These are phyloP conservation scores for Austroboletus eburneus DNA, from an alignment of 768 basidiomycete genomes.

Conservation along the genomic window DNA sequence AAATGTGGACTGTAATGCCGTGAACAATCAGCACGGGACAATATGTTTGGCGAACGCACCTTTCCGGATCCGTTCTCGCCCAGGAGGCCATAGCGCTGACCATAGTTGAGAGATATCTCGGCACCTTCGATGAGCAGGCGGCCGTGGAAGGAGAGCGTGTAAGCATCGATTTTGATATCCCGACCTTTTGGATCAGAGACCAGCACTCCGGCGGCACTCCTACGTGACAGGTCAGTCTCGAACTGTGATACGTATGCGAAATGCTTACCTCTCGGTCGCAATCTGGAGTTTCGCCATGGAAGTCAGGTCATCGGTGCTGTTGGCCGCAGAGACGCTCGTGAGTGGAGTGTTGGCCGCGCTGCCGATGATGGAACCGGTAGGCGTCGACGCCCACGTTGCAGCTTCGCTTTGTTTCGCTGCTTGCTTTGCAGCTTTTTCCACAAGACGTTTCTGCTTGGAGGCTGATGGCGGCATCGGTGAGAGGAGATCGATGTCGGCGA, in stretches of 20 bases:
- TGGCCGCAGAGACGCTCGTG: conserved; percentile 77
- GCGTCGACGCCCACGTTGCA: conserved; percentile 51
- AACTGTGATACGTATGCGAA: not conserved
- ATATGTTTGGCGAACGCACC: conserved; percentile 42
- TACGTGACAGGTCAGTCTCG: conserved; percentile 28
- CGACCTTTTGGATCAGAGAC: conserved; percentile 89
- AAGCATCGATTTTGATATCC: conserved; percentile 96
- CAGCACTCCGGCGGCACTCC: conserved; percentile 89
- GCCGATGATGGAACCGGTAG: conserved; percentile 61
- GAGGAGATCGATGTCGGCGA: conserved; percentile 25
- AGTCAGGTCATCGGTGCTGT: conserved; percentile 72
- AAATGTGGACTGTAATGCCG: conserved; percentile 74
- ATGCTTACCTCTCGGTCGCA: conserved; percentile 79
- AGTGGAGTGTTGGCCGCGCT: conserved; percentile 72
- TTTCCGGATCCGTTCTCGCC: conserved; percentile 99
- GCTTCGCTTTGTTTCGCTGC: conserved; percentile 49
- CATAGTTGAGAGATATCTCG: conserved; percentile 80
- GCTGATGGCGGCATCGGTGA: conserved; percentile 67
- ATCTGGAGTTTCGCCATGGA: conserved; percentile 87
- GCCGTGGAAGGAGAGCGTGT: conserved; percentile 96
- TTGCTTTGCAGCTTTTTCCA: conserved; percentile 88
- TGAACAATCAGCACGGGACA: conserved; percentile 6
- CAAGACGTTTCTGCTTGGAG: conserved; percentile 90
- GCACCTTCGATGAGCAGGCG: conserved; percentile 67
- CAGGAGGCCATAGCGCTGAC: conserved; percentile 90